Conservation (phyloP, 192 early-diverging fungal genomes). For the Umbelopsis isabellina region DNA sequence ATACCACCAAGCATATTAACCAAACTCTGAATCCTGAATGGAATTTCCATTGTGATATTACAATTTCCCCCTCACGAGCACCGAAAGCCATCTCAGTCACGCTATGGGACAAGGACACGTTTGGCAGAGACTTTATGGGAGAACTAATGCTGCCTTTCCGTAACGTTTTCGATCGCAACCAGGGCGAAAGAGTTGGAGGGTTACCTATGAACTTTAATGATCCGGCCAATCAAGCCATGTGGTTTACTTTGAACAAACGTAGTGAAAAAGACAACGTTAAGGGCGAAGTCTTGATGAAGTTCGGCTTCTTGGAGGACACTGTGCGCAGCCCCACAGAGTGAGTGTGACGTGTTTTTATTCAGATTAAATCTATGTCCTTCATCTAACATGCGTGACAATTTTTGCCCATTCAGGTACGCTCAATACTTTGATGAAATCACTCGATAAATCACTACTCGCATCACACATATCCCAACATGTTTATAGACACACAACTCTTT, state of each 20-base stretch:
- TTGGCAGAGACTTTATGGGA: conserved; percentile 68
- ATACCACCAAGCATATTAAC: conserved; percentile 59
- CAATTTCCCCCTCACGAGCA: conserved; percentile 41
- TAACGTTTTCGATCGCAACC: conserved; percentile 27
- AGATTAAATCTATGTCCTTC: background rate
- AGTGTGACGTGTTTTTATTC: conserved; percentile 5
- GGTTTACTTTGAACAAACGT: conserved; percentile 31
- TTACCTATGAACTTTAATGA: conserved; percentile 25
- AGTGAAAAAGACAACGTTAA: conserved; percentile 36
- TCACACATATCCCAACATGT: background rate
- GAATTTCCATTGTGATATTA: conserved; percentile 63
- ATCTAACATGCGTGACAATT: background rate
- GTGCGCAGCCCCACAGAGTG: conserved; percentile 16
- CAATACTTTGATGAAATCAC: conserved; percentile 9
- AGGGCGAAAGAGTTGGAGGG: conserved; percentile 19
- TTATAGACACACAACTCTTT: background rate
- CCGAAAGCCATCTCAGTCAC: conserved; percentile 47
- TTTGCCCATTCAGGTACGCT: background rate
- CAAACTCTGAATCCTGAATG: conserved; percentile 72
- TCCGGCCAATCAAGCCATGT: conserved; percentile 16
- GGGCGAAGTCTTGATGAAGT: conserved; percentile 33
- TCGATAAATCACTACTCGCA: background rate
- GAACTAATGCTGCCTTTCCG: conserved; percentile 57
- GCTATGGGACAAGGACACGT: conserved; percentile 74
- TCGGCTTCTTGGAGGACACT: conserved; percentile 29